phyloP scores from a whole-genome alignment of 225 moss, liverwort and hornwort genomes.

The Sphagnum contortum region DNA sequence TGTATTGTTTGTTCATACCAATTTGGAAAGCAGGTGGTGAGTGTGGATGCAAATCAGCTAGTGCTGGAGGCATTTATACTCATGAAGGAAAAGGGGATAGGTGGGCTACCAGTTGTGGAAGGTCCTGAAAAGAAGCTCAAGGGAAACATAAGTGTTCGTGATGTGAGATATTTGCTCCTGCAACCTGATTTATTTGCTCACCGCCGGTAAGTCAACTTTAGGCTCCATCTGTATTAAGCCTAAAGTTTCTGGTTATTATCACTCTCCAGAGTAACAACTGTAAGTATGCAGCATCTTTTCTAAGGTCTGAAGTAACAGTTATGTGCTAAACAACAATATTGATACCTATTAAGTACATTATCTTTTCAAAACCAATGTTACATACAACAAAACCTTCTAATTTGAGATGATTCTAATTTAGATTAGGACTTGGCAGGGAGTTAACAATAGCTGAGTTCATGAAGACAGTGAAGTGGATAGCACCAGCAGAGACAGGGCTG shows the following conservation, averaged over 20 bases:
- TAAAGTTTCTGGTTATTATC: no score
- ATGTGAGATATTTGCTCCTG: constrained; percentile 66
- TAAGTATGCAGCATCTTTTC: no score
- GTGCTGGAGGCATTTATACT: constrained; percentile 78
- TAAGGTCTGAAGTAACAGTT: no score
- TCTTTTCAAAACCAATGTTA: no score
- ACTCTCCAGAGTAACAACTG: no score
- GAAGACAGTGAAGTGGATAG: constrained; percentile 39
- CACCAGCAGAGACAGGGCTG: constrained; percentile 15
- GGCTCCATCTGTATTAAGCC: no score
- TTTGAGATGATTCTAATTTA: no score
- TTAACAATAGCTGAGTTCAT: constrained; percentile 71
- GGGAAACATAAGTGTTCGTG: constrained; percentile 72
- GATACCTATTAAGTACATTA: no score
- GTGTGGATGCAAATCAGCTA: constrained; percentile 43
- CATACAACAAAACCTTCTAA: no score
- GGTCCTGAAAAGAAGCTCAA: constrained; percentile 42
- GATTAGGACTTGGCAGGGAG: constrained; percentile 24
- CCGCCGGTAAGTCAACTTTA: constrained; percentile 40
- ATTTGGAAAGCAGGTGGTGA: constrained; percentile 37
- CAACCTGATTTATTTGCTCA: constrained; percentile 69
- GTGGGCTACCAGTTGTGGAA: constrained; percentile 84
- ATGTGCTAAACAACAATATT: no score
- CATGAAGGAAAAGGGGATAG: constrained; percentile 68
- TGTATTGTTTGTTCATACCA: no score